These are phyloP conservation scores for Sphagnum magellanicum DNA, from an alignment of 228 moss, liverwort and hornwort genomes.

Conservation along the genomic window DNA sequence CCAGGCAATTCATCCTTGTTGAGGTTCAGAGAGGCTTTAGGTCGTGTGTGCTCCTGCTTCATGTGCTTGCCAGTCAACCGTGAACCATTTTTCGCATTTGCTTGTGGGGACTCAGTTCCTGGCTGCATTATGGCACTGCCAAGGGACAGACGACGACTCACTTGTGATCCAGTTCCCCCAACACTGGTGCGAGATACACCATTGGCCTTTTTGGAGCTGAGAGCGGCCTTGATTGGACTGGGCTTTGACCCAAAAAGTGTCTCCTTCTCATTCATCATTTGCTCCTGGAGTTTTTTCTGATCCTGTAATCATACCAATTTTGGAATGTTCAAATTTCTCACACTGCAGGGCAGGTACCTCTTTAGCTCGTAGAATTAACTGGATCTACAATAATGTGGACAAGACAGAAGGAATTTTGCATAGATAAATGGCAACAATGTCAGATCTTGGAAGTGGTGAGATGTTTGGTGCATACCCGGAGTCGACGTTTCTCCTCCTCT, in stretches of 20 bases:
- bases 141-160: slow-evolving; percentile 65
- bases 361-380: too few species aligned
- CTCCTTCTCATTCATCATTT: slow-evolving; percentile 82
- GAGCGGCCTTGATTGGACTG: slow-evolving; percentile 66
- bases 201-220: slow-evolving; percentile 49
- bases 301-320: slow-evolving; percentile 49
- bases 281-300: slow-evolving; percentile 80
- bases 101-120: slow-evolving; percentile 56
- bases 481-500: slow-evolving; percentile 87
- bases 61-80: slow-evolving; percentile 32
- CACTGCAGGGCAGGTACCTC: slow-evolving; percentile 41
- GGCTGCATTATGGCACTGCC: slow-evolving; percentile 71
- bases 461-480: slow-evolving; percentile 39
- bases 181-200: slow-evolving; percentile 50
- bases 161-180: slow-evolving; percentile 20
- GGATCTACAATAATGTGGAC: too few species aligned
- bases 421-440: too few species aligned
- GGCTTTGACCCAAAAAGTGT: slow-evolving; percentile 80
- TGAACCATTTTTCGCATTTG: slow-evolving; percentile 36
- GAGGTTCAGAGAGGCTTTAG: slow-evolving; percentile 59
- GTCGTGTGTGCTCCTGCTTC: slow-evolving; percentile 36
- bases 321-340: neutral
- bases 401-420: too few species aligned
- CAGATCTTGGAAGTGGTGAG: neutral
- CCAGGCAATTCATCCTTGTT: slow-evolving; percentile 66